Evolutionary conservation across 495 filamentous ascomycete genomes (phyloP).

Genomic region (Lepidopterella palustris): DNA sequence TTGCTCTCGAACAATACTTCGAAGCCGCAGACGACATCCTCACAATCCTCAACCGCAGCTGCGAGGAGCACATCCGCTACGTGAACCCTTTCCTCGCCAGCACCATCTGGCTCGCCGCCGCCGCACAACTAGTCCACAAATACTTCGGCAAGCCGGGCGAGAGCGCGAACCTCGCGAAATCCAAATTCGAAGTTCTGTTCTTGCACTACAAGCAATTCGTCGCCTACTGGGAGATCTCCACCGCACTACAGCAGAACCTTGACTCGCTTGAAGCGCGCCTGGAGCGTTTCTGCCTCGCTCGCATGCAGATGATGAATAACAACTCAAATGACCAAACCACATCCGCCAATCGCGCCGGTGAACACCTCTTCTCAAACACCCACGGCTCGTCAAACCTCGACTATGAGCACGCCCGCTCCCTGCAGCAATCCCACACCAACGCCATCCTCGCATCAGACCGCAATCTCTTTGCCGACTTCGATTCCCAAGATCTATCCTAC

Average conservation of each 20-base stretch:
- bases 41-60: not conserved
- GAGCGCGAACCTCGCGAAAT: not conserved
- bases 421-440: too few species aligned
- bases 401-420: too few species aligned
- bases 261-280: not conserved
- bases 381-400: not conserved
- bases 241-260: slow-evolving; percentile 3
- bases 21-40: slow-evolving; percentile 3
- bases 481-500: too few species aligned
- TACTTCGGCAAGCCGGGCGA: not conserved
- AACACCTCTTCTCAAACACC: not conserved
- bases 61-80: not conserved
- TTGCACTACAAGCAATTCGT: slow-evolving; percentile 1
- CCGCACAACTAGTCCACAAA: not conserved
- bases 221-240: slow-evolving; percentile 2
- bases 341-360: not conserved
- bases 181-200: slow-evolving; percentile 1
- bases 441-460: too few species aligned
- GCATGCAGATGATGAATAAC: not conserved
- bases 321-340: not conserved
- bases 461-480: too few species aligned
- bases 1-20: not conserved
- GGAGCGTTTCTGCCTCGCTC: not conserved
- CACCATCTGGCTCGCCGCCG: slow-evolving; percentile 3
- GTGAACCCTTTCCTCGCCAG: slow-evolving; percentile 5